phyloP scores from a whole-genome alignment of 2,329 filamentous ascomycete species.

The Teratosphaeria epicoccoides region DNA sequence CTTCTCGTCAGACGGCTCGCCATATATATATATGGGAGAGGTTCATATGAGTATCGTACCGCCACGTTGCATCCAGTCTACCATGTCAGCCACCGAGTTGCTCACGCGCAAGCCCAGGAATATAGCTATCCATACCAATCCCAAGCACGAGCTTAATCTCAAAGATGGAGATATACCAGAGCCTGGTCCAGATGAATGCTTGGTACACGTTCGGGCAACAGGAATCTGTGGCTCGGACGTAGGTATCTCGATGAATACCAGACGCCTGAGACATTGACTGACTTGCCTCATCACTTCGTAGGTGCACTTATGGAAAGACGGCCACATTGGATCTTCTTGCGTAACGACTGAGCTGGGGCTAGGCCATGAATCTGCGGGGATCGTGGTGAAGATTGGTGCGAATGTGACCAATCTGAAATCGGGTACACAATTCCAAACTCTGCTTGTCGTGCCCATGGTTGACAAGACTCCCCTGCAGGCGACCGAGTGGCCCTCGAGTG shows the following conservation, averaged over 20 bases:
- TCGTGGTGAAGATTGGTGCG: constrained; percentile 15
- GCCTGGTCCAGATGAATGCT: constrained; percentile 20
- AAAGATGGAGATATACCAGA: constrained; percentile 14
- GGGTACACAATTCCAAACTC: constrained; percentile 9
- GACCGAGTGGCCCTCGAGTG: constrained; percentile 26
- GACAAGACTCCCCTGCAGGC: constrained; percentile 8
- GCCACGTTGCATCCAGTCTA: too few relatives aligned
- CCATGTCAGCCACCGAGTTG: constrained; percentile 7
- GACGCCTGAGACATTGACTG: neutral
- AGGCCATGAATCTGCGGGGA: constrained; percentile 23
- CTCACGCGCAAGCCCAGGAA: constrained; percentile 21
- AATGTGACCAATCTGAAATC: constrained; percentile 15
- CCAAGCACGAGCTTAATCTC: constrained; percentile 22
- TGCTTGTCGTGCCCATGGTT: neutral
- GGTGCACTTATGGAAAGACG: constrained; percentile 26
- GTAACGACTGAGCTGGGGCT: constrained; percentile 14
- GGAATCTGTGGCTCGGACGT: constrained; percentile 24
- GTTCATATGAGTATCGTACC: too few relatives aligned
- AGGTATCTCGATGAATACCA: neutral
- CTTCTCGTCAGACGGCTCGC: neutral
- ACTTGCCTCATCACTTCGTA: neutral
- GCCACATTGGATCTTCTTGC: constrained; percentile 18
- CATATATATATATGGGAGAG: neutral
- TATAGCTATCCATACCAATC: constrained; percentile 24
- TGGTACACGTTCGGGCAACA: constrained; percentile 24